phyloP scores from a whole-genome alignment of 2,329 filamentous ascomycete species.

The Diaporthe nobilis region DNA sequence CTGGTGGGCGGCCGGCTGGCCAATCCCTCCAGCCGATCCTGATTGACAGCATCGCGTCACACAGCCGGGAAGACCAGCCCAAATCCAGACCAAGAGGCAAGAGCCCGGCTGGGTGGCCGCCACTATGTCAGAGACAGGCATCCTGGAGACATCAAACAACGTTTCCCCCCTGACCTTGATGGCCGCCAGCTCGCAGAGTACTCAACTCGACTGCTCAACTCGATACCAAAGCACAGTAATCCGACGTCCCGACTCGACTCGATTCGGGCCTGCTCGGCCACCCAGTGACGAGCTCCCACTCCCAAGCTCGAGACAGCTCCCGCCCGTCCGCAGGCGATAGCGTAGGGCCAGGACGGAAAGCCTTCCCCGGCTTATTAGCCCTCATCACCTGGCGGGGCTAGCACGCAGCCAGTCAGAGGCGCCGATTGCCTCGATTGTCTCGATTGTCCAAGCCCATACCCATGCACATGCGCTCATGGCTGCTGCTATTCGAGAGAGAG shows the following conservation, averaged over 20 bases:
- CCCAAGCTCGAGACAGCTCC: slow-evolving; percentile 23
- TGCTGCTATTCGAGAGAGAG: neutral
- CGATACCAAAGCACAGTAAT: neutral
- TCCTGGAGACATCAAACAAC: slow-evolving; percentile 6
- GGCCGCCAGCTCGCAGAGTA: neutral
- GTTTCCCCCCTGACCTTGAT: slow-evolving; percentile 23
- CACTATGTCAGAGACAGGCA: slow-evolving; percentile 1
- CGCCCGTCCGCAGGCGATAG: slow-evolving; percentile 27
- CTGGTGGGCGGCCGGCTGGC: neutral
- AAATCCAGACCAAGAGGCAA: neutral
- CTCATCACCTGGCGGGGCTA: slow-evolving; percentile 24
- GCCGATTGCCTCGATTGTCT: slow-evolving; percentile 16
- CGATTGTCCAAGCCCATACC: slow-evolving; percentile 16
- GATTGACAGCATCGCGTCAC: slow-evolving; percentile 8
- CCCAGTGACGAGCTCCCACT: neutral
- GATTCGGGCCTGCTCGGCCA: slow-evolving; percentile 23
- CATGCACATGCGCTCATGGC: slow-evolving; percentile 2
- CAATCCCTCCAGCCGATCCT: slow-evolving; percentile 23
- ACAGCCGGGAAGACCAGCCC: slow-evolving; percentile 2
- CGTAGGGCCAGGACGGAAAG: slow-evolving; percentile 33
- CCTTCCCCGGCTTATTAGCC: slow-evolving; percentile 32
- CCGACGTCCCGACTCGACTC: slow-evolving; percentile 4
- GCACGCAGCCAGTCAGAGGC: slow-evolving; percentile 23
- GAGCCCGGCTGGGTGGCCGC: neutral
- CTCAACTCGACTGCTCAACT: neutral